A percentile compares a stretch with the other conserved stretches of the same genome.
Evolutionary conservation across 495 filamentous ascomycete species (phyloP).

Genomic region (Talaromyces nanjingensis): DNA sequence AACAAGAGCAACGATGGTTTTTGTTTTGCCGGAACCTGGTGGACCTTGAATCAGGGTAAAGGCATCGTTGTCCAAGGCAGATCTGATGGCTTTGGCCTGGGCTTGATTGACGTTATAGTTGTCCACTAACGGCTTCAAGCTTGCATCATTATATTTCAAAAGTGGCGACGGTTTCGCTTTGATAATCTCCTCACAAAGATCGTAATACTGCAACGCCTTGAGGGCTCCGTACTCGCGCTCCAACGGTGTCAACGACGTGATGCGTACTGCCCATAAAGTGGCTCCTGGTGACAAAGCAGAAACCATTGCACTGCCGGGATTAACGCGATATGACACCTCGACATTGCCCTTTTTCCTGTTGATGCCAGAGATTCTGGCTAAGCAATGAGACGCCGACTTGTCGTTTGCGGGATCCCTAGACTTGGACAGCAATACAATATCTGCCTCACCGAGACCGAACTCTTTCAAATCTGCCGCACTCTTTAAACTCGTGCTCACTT

Average conservation of each 20-base stretch:
- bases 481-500: constrained; percentile 78
- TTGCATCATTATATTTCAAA: constrained; percentile 67
- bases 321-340: constrained; percentile 80
- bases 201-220: constrained; percentile 86
- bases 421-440: constrained; percentile 79
- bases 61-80: constrained; percentile 87
- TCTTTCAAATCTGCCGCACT: constrained; percentile 57
- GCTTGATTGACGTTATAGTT: constrained; percentile 82
- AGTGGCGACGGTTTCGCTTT: constrained; percentile 83
- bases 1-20: constrained; percentile 94
- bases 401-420: constrained; percentile 56
- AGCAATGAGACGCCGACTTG: constrained; percentile 62
- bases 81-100: constrained; percentile 87
- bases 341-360: constrained; percentile 69
- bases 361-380: constrained; percentile 74
- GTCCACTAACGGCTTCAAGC: constrained; percentile 55
- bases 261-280: constrained; percentile 66
- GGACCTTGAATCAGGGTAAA: constrained; percentile 96
- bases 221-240: constrained; percentile 93
- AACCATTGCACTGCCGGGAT: constrained; percentile 52
- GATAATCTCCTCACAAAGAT: constrained; percentile 86
- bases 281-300: constrained; percentile 47
- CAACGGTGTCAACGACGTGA: constrained; percentile 82
- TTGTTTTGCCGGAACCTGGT: constrained; percentile 95
- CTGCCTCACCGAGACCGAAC: constrained; percentile 68